These are phyloP conservation scores for Citrus cavaleriei DNA, from an alignment of 345 rosid genomes.

Conservation along the genomic window DNA sequence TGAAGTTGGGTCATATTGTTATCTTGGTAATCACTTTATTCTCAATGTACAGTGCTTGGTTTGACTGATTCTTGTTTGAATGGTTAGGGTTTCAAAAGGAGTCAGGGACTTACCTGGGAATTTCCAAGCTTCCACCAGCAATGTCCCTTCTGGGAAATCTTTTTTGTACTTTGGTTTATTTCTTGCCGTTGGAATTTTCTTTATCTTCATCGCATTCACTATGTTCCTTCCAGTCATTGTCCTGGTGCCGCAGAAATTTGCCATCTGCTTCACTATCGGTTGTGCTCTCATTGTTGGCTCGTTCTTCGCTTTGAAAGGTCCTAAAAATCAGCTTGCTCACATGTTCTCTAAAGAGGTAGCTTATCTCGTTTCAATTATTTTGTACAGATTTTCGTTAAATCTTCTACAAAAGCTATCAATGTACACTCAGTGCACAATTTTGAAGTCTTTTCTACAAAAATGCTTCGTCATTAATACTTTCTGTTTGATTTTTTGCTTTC, in stretches of 20 bases:
- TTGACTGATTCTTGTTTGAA: not conserved
- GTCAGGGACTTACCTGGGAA: slow-evolving; percentile 54
- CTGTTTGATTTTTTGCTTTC: slow-evolving; percentile 7
- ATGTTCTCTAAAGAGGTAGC: slow-evolving; percentile 64
- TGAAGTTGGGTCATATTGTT: not conserved
- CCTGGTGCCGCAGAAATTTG: slow-evolving; percentile 70
- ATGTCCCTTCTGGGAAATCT: slow-evolving; percentile 58
- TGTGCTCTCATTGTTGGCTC: slow-evolving; percentile 53
- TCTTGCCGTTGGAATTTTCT: slow-evolving; percentile 59
- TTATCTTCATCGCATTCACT: slow-evolving; percentile 54
- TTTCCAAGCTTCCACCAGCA: slow-evolving; percentile 50
- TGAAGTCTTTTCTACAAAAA: not conserved
- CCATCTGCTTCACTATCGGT: slow-evolving; percentile 64
- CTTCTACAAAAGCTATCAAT: not conserved
- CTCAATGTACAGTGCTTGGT: not conserved
- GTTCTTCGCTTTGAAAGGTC: slow-evolving; percentile 67
- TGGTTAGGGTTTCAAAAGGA: slow-evolving; percentile 52
- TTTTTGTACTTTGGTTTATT: slow-evolving; percentile 51
- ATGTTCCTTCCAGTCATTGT: slow-evolving; percentile 77
- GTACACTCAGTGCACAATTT: not conserved
- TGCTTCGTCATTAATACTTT: not conserved
- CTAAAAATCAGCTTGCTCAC: slow-evolving; percentile 53
- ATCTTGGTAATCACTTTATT: not conserved
- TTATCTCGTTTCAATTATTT: not conserved
- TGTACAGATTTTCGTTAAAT: not conserved